Conservation (phyloP, 1,284 basidiomycete species). For the Volvariella volvacea region DNA sequence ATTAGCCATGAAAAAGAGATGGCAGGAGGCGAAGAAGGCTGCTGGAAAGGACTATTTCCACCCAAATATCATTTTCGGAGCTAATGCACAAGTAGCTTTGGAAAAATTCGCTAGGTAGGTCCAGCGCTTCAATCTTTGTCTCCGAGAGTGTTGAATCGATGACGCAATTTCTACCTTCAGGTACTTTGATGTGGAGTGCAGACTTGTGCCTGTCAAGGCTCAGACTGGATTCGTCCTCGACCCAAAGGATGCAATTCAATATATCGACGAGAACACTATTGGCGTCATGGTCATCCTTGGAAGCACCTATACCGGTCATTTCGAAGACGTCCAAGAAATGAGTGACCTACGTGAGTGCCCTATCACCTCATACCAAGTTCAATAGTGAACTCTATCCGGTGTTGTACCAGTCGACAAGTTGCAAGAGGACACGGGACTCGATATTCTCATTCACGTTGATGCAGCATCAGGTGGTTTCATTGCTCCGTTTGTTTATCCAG, state of each 20-base stretch:
- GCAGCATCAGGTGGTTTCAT: conserved; percentile 57
- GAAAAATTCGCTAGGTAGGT: conserved; percentile 52
- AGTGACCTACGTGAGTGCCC: conserved; percentile 35
- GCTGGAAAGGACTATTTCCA: conserved; percentile 56
- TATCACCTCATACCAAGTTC: neutral
- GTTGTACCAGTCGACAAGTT: conserved; percentile 43
- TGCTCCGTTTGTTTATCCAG: conserved; percentile 58
- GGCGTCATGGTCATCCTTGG: conserved; percentile 56
- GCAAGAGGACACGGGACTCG: conserved; percentile 52
- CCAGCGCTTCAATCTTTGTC: neutral
- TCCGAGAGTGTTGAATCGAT: conserved; percentile 10
- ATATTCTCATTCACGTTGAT: conserved; percentile 59
- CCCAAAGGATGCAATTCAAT: conserved; percentile 57
- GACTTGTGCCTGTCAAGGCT: conserved; percentile 48
- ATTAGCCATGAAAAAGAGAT: conserved; percentile 67
- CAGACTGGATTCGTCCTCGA: conserved; percentile 55
- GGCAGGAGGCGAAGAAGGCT: conserved; percentile 63
- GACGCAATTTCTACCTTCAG: too few species aligned
- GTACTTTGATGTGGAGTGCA: conserved; percentile 62
- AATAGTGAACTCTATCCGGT: too few species aligned
- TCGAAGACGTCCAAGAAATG: conserved; percentile 66
- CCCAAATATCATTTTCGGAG: conserved; percentile 56
- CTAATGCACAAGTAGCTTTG: conserved; percentile 64
- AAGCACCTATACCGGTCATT: conserved; percentile 69
- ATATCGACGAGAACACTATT: conserved; percentile 69